These are phyloP conservation scores for Daldinia bambusicola DNA, from an alignment of 495 filamentous ascomycete species.

Conservation along the genomic window DNA sequence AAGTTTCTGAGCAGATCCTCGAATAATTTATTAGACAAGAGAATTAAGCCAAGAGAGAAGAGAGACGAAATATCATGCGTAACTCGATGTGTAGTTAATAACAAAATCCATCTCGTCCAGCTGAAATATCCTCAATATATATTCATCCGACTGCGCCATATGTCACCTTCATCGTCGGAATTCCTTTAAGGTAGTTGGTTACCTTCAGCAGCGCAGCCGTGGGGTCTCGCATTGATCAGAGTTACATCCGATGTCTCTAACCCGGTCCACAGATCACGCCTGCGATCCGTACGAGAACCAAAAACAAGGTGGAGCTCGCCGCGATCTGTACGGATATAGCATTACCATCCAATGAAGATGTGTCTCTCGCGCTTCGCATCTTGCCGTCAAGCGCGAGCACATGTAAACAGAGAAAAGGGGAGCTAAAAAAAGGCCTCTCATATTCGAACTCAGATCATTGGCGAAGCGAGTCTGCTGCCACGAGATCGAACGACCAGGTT, in stretches of 20 bases:
- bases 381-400: background rate
- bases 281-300: background rate
- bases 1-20: background rate
- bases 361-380: constrained; percentile 4
- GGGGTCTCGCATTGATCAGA: background rate
- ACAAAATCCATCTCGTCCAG: background rate
- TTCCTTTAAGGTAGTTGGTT: background rate
- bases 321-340: background rate
- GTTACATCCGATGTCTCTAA: background rate
- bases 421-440: background rate
- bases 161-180: background rate
- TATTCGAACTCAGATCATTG: constrained; percentile 1
- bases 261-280: background rate
- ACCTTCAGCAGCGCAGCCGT: background rate
- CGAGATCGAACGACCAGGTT: background rate
- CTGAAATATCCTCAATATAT: background rate
- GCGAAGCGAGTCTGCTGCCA: constrained; percentile 5
- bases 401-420: no score
- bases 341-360: background rate
- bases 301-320: background rate
- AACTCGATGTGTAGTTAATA: background rate
- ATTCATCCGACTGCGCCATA: background rate
- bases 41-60: background rate
- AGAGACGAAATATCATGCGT: background rate
- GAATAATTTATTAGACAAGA: background rate